phyloP scores from a whole-genome alignment of 23 red algal species.

The Cyanidiococcus yangmingshanensis region DNA sequence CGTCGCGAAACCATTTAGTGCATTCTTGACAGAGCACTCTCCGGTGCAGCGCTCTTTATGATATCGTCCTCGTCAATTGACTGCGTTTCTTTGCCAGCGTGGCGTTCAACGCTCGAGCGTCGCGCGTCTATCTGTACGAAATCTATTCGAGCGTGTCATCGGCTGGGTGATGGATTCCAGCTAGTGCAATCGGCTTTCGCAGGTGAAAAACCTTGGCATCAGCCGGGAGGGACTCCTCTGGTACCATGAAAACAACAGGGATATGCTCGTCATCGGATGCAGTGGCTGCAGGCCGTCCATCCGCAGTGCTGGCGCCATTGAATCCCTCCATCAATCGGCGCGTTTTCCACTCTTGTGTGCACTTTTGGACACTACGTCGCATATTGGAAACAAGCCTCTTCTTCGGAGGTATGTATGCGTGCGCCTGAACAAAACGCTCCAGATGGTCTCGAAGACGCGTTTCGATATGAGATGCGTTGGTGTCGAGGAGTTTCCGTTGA shows the following conservation, averaged over 20 bases:
- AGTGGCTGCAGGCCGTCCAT: not conserved
- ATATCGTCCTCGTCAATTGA: too few species aligned
- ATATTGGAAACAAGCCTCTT: not conserved
- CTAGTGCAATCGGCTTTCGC: not conserved
- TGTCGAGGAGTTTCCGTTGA: not conserved
- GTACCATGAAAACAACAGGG: not conserved
- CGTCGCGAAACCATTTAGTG: too few species aligned
- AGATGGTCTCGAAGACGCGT: not conserved
- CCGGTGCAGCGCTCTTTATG: too few species aligned
- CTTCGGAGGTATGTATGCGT: not conserved
- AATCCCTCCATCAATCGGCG: not conserved
- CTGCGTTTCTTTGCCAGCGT: too few species aligned
- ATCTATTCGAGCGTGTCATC: too few species aligned
- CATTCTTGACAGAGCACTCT: too few species aligned
- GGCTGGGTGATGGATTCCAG: too few species aligned
- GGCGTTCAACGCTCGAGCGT: too few species aligned
- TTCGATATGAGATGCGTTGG: conserved; percentile 2
- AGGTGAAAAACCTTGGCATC: not conserved
- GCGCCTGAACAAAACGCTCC: not conserved
- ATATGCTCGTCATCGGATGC: not conserved
- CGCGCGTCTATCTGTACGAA: too few species aligned
- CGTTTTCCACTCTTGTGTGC: not conserved
- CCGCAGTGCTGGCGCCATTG: not conserved
- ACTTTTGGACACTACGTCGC: not conserved
- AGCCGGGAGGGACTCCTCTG: not conserved